These are phyloP conservation scores for Aquilaria agallochum DNA, from an alignment of 441 rosid species.

Conservation along the genomic window DNA sequence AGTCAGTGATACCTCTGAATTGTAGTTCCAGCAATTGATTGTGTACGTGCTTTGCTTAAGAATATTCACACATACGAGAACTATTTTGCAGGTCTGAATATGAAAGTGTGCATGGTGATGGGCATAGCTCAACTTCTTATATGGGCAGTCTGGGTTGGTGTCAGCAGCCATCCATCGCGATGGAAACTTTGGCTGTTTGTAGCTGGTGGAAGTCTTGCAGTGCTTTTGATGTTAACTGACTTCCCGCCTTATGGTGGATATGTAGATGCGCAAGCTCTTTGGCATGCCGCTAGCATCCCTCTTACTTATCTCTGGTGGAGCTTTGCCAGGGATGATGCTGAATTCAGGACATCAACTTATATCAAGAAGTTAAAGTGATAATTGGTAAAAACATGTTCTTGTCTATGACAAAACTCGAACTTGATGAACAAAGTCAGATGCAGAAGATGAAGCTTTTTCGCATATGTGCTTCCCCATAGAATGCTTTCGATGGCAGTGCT, in stretches of 20 bases:
- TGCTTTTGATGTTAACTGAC: slow-evolving; percentile 43
- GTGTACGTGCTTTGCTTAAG: too few relatives aligned
- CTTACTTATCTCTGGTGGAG: slow-evolving; percentile 71
- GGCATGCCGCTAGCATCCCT: slow-evolving; percentile 48
- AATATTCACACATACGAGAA: not conserved
- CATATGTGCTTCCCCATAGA: too few relatives aligned
- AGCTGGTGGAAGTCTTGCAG: slow-evolving; percentile 28
- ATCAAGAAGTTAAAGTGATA: slow-evolving; percentile 63
- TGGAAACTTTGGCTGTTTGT: slow-evolving; percentile 57
- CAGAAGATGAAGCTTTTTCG: too few relatives aligned
- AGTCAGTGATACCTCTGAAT: too few relatives aligned
- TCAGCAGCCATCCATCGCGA: slow-evolving; percentile 47
- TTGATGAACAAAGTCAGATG: too few relatives aligned
- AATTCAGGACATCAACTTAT: slow-evolving; percentile 41
- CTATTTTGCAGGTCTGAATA: slow-evolving; percentile 45
- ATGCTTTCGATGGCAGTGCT: too few relatives aligned
- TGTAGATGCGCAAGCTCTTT: slow-evolving; percentile 50
- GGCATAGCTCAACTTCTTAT: slow-evolving; percentile 45
- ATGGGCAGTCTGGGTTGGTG: slow-evolving; percentile 63
- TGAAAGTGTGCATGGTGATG: slow-evolving; percentile 54
- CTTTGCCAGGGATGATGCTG: slow-evolving; percentile 56
- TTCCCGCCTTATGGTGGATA: slow-evolving; percentile 49
- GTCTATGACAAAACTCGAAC: too few relatives aligned
- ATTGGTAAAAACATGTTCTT: not conserved
- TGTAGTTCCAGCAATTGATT: too few relatives aligned